Evolutionary conservation across 129 eudicot genomes (phyloP).

Genomic region (Chrysanthemum makinoi): DNA sequence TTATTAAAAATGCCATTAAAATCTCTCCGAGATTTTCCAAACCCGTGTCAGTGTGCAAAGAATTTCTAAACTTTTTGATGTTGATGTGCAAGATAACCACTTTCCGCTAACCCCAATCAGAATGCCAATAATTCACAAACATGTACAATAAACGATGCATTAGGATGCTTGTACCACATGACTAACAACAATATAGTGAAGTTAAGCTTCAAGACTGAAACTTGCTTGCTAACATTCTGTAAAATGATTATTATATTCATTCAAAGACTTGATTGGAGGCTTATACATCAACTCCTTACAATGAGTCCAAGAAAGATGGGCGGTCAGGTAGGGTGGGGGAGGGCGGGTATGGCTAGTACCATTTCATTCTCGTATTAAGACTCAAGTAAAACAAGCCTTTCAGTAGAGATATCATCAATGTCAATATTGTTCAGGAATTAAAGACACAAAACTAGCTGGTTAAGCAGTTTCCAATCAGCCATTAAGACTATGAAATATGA

Average conservation of each 20-base stretch:
- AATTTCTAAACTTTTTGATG: neutral
- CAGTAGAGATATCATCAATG: conserved; percentile 38
- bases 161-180: neutral
- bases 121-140: neutral
- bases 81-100: neutral
- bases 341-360: conserved; percentile 30
- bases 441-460: conserved; percentile 55
- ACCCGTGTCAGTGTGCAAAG: conserved; percentile 1
- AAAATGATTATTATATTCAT: conserved; percentile 46
- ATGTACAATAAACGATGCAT: neutral
- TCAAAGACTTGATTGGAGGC: conserved; percentile 46
- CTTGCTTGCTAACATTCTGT: conserved; percentile 19
- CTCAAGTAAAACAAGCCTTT: conserved; percentile 40
- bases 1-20: neutral
- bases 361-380: conserved; percentile 44
- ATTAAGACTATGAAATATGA: conserved; percentile 56
- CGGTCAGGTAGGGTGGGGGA: conserved; percentile 11
- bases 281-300: conserved; percentile 64
- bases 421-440: conserved; percentile 39
- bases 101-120: neutral
- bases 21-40: neutral
- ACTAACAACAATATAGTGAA: neutral
- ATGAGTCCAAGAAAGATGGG: conserved; percentile 31
- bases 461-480: conserved; percentile 39
- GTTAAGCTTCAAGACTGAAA: conserved; percentile 11